phyloP scores from a whole-genome alignment of 2,329 filamentous ascomycete species.

The Colletotrichum sp. region DNA sequence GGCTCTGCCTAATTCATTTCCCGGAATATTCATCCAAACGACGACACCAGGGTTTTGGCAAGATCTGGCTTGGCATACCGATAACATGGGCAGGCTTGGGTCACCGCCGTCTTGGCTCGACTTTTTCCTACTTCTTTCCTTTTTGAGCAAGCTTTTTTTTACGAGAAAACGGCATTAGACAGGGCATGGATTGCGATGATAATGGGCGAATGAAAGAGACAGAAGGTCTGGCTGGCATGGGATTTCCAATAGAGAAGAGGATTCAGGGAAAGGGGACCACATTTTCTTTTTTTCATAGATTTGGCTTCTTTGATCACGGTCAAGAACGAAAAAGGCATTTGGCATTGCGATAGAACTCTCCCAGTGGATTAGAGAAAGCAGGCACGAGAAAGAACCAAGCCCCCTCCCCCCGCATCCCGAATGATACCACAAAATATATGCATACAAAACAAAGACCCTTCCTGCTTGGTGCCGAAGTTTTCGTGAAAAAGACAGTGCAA shows the following conservation, averaged over 20 bases:
- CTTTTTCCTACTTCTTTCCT: background rate
- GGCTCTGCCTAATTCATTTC: background rate
- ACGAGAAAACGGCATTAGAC: background rate
- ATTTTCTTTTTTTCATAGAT: background rate
- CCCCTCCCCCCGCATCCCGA: background rate
- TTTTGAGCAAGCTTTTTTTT: background rate
- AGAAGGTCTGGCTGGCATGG: background rate
- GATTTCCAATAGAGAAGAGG: background rate
- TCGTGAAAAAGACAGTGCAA: background rate
- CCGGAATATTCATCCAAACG: background rate
- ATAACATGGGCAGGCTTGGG: background rate
- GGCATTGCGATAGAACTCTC: constrained; percentile 9
- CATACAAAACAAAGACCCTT: background rate
- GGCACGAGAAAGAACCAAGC: background rate
- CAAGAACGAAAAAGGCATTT: background rate
- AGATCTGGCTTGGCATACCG: background rate
- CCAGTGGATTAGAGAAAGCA: background rate
- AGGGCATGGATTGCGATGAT: background rate
- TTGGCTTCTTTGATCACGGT: background rate
- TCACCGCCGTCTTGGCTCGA: background rate
- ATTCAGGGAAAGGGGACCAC: background rate
- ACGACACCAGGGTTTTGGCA: background rate
- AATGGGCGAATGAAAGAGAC: background rate
- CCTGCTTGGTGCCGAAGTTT: background rate
- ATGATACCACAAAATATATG: background rate